phyloP scores from a whole-genome alignment of 345 rosid species.

The Populus tremula region DNA sequence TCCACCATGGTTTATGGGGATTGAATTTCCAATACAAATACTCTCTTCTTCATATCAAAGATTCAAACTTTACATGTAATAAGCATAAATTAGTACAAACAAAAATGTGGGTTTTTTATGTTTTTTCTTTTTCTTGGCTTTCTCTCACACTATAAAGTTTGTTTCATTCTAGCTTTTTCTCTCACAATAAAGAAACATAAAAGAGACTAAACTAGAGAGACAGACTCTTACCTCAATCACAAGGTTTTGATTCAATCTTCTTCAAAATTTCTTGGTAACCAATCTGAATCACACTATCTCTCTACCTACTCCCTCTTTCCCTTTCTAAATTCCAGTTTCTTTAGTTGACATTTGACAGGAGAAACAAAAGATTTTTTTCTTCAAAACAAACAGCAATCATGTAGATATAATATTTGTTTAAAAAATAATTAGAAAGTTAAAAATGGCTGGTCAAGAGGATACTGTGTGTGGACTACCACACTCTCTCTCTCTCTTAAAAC shows the following conservation, averaged over 20 bases:
- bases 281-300: constrained; percentile 6
- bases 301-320: constrained; percentile 3
- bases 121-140: background rate
- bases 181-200: background rate
- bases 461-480: background rate
- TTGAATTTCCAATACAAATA: constrained; percentile 1
- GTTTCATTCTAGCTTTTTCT: background rate
- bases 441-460: constrained; percentile 9
- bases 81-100: background rate
- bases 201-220: background rate
- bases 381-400: background rate
- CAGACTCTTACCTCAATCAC: constrained; percentile 7
- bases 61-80: background rate
- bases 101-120: constrained; percentile 1
- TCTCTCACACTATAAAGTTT: background rate
- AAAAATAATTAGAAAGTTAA: background rate
- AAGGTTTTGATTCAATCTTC: background rate
- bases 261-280: constrained; percentile 13
- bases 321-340: background rate
- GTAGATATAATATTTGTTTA: background rate
- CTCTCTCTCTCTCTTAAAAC: background rate
- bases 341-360: constrained; percentile 4
- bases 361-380: background rate
- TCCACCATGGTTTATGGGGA: constrained; percentile 58
- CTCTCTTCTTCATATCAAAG: constrained; percentile 26